Conservation (phyloP, 2,329 filamentous ascomycete species). For the Exophiala sideris region DNA sequence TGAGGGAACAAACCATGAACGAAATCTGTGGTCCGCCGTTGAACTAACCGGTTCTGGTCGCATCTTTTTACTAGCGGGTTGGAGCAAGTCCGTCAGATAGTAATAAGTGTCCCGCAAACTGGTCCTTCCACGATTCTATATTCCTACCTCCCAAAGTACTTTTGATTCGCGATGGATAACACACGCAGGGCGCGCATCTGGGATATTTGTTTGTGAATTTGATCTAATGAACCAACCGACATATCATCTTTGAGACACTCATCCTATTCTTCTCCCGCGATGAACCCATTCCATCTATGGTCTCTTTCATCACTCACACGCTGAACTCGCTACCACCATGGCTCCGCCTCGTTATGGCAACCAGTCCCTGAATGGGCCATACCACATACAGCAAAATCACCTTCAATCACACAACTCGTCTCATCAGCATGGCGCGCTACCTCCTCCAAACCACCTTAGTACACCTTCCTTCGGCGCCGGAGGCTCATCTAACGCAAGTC, state of each 20-base stretch:
- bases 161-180: background rate
- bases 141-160: background rate
- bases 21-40: background rate
- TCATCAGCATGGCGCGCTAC: slow-evolving; percentile 48
- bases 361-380: slow-evolving; percentile 58
- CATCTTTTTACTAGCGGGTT: background rate
- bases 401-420: slow-evolving; percentile 41
- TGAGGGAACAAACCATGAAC: background rate
- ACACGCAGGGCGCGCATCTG: background rate
- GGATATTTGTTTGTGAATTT: background rate
- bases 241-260: background rate
- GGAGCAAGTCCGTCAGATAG: background rate
- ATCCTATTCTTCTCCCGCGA: slow-evolving; percentile 4
- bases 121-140: background rate
- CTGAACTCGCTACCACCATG: slow-evolving; percentile 41
- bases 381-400: slow-evolving; percentile 54
- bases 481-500: slow-evolving; percentile 33
- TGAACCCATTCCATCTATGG: slow-evolving; percentile 13
- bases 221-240: slow-evolving; percentile 3
- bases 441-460: slow-evolving; percentile 59
- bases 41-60: background rate
- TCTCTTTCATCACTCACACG: slow-evolving; percentile 2
- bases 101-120: background rate
- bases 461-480: slow-evolving; percentile 63
- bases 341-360: slow-evolving; percentile 59